Evolutionary conservation across 2,329 filamentous ascomycete species (phyloP).

Genomic region (Neonectria sp.): DNA sequence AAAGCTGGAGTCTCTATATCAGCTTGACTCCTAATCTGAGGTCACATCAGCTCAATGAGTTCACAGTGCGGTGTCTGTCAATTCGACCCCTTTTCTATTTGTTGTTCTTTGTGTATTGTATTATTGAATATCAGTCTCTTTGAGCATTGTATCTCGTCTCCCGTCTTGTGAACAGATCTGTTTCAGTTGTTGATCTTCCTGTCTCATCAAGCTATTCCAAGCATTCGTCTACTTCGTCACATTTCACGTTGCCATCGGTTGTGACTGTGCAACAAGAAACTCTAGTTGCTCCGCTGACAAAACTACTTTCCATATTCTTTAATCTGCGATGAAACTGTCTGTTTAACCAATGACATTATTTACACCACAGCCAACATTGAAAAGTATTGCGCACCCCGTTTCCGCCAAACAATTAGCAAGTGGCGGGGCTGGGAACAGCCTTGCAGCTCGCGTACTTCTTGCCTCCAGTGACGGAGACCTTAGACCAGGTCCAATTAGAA

Average conservation of each 20-base stretch:
- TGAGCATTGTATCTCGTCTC: fast-evolving
- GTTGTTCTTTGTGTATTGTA: no score
- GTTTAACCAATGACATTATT: background rate
- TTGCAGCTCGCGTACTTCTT: constrained; percentile 20
- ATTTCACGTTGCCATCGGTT: no score
- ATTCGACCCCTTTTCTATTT: background rate
- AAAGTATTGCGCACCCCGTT: background rate
- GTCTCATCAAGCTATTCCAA: no score
- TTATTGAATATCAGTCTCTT: no score
- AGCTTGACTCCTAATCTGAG: constrained; percentile 10
- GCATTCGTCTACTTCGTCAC: no score
- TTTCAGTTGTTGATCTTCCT: no score
- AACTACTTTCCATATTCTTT: background rate
- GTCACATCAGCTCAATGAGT: background rate
- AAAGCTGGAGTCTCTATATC: constrained; percentile 52
- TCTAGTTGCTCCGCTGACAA: background rate
- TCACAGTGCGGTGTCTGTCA: background rate
- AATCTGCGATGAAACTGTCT: background rate
- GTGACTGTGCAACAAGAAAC: no score
- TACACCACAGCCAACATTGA: background rate
- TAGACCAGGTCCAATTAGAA: constrained; percentile 56
- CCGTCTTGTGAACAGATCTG: no score
- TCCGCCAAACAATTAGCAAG: constrained; percentile 12
- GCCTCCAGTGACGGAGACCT: constrained; percentile 26
- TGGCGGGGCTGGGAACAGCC: constrained; percentile 14